These are phyloP conservation scores for Rhodotorula kratochvilovae DNA, from an alignment of 768 basidiomycete species.

Conservation along the genomic window DNA sequence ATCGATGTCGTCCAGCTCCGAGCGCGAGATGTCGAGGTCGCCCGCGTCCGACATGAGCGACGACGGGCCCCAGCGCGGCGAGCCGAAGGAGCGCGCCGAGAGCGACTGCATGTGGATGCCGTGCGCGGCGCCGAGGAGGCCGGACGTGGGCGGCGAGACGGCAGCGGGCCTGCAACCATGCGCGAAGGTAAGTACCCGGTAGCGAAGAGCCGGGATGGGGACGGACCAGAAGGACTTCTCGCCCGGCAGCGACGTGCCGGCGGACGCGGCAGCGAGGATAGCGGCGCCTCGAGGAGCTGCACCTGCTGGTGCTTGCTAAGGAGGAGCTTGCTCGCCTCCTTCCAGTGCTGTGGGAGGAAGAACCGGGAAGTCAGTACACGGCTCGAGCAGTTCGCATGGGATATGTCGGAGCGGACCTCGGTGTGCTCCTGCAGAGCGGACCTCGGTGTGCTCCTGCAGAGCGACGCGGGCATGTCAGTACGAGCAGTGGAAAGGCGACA, in stretches of 20 bases:
- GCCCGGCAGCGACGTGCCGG: conserved; percentile 77
- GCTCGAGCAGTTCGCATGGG: background rate
- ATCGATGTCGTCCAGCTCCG: conserved; percentile 22
- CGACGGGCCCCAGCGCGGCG: conserved; percentile 30
- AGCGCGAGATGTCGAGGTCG: conserved; percentile 28
- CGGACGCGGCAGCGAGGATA: conserved; percentile 69
- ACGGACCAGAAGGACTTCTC: conserved; percentile 74
- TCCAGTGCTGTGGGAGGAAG: conserved; percentile 61
- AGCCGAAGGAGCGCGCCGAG: conserved; percentile 32
- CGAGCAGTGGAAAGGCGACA: background rate
- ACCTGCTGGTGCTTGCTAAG: conserved; percentile 97
- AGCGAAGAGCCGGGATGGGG: background rate
- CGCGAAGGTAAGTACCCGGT: background rate
- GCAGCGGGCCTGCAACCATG: conserved; percentile 40
- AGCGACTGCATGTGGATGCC: conserved; percentile 43
- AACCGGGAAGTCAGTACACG: background rate
- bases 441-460: conserved; percentile 36
- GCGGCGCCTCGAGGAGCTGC: conserved; percentile 92
- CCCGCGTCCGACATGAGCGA: conserved; percentile 29
- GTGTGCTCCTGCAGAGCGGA: conserved; percentile 37
- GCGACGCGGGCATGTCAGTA: background rate
- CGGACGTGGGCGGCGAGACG: conserved; percentile 42
- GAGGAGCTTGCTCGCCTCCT: conserved; percentile 80
- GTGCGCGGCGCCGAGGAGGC: conserved; percentile 42
- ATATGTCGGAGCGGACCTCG: conserved; percentile 4